Conservation (phyloP, 805 yeast species). For the Ogataea kodamae region DNA sequence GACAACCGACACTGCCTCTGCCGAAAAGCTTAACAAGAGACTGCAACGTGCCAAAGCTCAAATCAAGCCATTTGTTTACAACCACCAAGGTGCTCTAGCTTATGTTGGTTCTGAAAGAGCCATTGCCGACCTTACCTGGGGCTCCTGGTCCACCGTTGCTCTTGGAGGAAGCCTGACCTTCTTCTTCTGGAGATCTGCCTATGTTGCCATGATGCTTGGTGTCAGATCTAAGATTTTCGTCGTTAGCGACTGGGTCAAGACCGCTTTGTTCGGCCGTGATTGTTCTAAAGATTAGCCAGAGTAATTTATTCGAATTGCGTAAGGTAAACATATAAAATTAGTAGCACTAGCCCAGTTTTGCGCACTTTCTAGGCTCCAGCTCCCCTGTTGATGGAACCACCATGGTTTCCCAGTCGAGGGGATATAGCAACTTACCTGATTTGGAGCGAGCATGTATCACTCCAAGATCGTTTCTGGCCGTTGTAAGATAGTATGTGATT, state of each 20-base stretch:
- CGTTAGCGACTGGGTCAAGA: slow-evolving; percentile 83
- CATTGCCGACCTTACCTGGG: slow-evolving; percentile 82
- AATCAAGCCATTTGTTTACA: slow-evolving; percentile 65
- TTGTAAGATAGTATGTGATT: slow-evolving; percentile 78
- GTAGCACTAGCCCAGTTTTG: slow-evolving; percentile 44
- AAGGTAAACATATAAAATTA: too few relatives aligned
- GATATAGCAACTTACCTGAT: slow-evolving; percentile 74
- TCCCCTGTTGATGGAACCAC: slow-evolving; percentile 70
- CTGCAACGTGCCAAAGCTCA: slow-evolving; percentile 37
- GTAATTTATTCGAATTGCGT: slow-evolving; percentile 6
- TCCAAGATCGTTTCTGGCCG: slow-evolving; percentile 89
- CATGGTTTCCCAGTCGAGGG: slow-evolving; percentile 97
- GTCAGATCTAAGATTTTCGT: slow-evolving; percentile 84
- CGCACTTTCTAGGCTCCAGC: slow-evolving; percentile 81
- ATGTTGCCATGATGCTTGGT: slow-evolving; percentile 86
- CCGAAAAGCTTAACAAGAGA: slow-evolving; percentile 45
- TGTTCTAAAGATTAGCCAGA: slow-evolving; percentile 71
- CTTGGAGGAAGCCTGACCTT: slow-evolving; percentile 83
- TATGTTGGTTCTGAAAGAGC: slow-evolving; percentile 91
- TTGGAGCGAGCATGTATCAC: slow-evolving; percentile 82
- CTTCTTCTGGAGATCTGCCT: slow-evolving; percentile 92
- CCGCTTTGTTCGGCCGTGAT: slow-evolving; percentile 86
- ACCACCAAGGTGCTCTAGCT: slow-evolving; percentile 88
- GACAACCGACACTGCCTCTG: slow-evolving; percentile 39
- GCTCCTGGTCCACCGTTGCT: slow-evolving; percentile 73